Base-by-base conservation (phyloP, 768 basidiomycete genomes). In the Termitomyces sp. region DNA sequence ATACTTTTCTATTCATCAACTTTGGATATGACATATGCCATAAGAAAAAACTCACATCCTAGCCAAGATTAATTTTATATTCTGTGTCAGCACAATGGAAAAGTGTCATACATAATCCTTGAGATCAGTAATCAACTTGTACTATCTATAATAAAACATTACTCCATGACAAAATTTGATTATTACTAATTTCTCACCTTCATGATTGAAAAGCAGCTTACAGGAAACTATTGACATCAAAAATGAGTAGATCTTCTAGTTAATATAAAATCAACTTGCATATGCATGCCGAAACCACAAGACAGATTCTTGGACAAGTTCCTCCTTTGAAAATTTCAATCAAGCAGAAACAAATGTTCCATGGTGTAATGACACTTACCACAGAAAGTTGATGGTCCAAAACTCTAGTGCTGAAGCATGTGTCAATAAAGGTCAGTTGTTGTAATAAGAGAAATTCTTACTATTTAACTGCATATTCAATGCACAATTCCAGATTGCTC, bases 261-360 rank as follows among this genome's bases (percentile, higher is more conserved):
- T 37, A 37, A 11, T 2, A 50, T 12, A 12, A 1, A n/a, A 4
- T 27, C 0, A n/a, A 37, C 49, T 38, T 8, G 38, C 49, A 50
- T 37, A 50, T 50, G 49, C 49, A 50, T 50, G 49, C 21, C 35
- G 49, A 11, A 50, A 50, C 49, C 49, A 50, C 6, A 50, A 38
- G 10, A 50, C 34, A 35, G 49, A 37, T 2, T 50, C 48, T 10
- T 49, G 48, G 29, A 49, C 48, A 35, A 49, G 48, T 9, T 49
- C 48, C 12, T 12, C 35, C 48, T 49, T 4, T 1, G 11, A 23
- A 40, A 2, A 35, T 43, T 43, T 12, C 41, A 21, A 35, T 17
- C 10, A 9, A 49, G 21, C 16, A 23, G 1, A 17, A 35, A 14
- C 12, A 49, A 17, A 0, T 23, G 2, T 48, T 17, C 14, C 5